Conservation (phyloP, 441 rosid genomes). For the Raphanus hybrid region DNA sequence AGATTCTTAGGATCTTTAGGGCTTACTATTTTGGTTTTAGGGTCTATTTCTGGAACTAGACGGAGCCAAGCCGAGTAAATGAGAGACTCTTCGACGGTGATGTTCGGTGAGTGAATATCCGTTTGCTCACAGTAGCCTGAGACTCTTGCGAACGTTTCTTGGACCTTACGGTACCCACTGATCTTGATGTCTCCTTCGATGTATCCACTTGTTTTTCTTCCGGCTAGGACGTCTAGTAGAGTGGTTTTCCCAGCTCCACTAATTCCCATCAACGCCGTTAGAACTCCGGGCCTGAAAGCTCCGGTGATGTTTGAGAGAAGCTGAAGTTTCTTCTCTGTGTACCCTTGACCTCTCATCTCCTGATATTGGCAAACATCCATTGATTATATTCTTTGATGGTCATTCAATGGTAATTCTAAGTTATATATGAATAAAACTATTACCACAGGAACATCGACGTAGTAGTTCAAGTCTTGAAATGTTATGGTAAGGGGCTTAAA, state of each 20-base stretch:
- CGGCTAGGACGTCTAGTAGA: constrained; percentile 58
- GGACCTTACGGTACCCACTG: constrained; percentile 53
- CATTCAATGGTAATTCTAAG: neutral
- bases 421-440: neutral
- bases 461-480: constrained; percentile 52
- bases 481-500: constrained; percentile 53
- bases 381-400: neutral
- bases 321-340: constrained; percentile 41
- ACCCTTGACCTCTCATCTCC: constrained; percentile 45
- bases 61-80: constrained; percentile 68
- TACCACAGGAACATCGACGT: constrained; percentile 47
- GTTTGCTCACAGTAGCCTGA: constrained; percentile 62
- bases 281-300: constrained; percentile 58
- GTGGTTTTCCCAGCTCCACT: constrained; percentile 70
- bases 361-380: neutral
- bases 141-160: constrained; percentile 60
- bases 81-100: constrained; percentile 68
- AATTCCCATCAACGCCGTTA: constrained; percentile 61
- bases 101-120: constrained; percentile 63
- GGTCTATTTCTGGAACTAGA: constrained; percentile 51
- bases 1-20: neutral
- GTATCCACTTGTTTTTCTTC: constrained; percentile 60
- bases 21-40: constrained; percentile 50
- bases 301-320: constrained; percentile 53
- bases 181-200: constrained; percentile 55